These are phyloP conservation scores for Syncephalastrum sp. DNA, from an alignment of 371 early-diverging fungal genomes.

Conservation along the genomic window DNA sequence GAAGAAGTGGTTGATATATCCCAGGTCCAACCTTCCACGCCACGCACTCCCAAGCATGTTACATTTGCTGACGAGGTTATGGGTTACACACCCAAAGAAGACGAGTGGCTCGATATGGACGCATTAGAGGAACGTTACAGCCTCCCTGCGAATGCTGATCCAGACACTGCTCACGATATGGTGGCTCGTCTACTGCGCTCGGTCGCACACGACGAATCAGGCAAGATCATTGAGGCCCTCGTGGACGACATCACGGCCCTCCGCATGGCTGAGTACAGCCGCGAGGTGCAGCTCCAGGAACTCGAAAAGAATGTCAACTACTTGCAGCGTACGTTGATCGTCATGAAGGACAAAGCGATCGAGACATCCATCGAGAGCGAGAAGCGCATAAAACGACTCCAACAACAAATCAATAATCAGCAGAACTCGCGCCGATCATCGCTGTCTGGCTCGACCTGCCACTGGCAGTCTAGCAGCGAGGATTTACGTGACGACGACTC, in stretches of 20 bases:
- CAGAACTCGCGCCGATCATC: slow-evolving; percentile 18
- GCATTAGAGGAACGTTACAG: slow-evolving; percentile 54
- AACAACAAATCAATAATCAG: slow-evolving; percentile 30
- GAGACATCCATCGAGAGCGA: slow-evolving; percentile 73
- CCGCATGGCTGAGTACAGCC: slow-evolving; percentile 59
- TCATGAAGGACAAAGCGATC: slow-evolving; percentile 75
- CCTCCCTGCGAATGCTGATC: slow-evolving; percentile 53
- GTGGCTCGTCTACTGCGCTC: slow-evolving; percentile 66
- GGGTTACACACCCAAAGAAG: slow-evolving; percentile 39
- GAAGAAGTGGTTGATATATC: slow-evolving; percentile 19
- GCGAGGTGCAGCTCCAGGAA: slow-evolving; percentile 55
- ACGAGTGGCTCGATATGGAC: slow-evolving; percentile 48
- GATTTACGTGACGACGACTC: slow-evolving; percentile 34
- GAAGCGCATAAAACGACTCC: slow-evolving; percentile 63
- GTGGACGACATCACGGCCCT: slow-evolving; percentile 77
- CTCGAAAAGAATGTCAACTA: slow-evolving; percentile 72
- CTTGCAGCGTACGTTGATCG: slow-evolving; percentile 66
- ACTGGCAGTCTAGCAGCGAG: slow-evolving; percentile 14
- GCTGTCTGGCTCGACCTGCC: slow-evolving; percentile 9
- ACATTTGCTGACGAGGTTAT: slow-evolving; percentile 42
- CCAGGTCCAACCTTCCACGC: neutral
- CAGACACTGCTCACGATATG: slow-evolving; percentile 57
- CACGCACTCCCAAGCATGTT: slow-evolving; percentile 25
- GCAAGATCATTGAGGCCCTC: slow-evolving; percentile 68
- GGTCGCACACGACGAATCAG: slow-evolving; percentile 68